Base-by-base conservation (phyloP, 345 rosid genomes). In the Lepidium africanum region DNA sequence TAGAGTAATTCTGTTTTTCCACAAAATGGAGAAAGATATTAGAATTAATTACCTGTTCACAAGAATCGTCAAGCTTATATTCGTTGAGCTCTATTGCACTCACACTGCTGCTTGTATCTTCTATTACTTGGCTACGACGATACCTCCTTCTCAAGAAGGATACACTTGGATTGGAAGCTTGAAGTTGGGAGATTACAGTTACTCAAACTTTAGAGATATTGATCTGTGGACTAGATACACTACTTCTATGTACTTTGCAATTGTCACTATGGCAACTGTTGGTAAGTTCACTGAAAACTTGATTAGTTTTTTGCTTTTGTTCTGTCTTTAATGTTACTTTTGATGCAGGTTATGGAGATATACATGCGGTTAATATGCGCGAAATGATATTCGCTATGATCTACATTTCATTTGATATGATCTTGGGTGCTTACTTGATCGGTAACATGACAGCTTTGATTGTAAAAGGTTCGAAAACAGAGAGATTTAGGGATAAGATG, bases 381-480 rank as follows among this genome's bases (percentile, higher is more conserved):
- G 96, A 92, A 74, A 89, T 92, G 96, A 82, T 87, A 75, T 92
- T 92, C 38, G 83, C 87, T 2, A 92, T 92, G 98, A 40, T 72
- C 32, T 92, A 82, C 73, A 85, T 89, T 37, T 92, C 95, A 5
- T 87, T 89, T 12, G 96, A 92, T 47, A 92, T 89, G 96, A 85
- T 92, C 80, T 85, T 92, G 19, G 89, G 95, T 6, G 96, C 96
- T 42, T 92, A 92, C 81, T 70, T 92, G 69, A 83, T 89, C 7
- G 98, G 98, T 71, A 92, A 92, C 81, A 89, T 92, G 91, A 81
- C 96, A 11, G 98, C 98, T 35, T 73, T 92, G 78, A 87, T 89
- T 15, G 96, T 89, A 7, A 89, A 86, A 80, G 98, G 96, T 59
- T 92, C 98, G 5, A 92, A 78, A 78, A 87, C 96, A 25, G 98